Evolutionary conservation across 805 yeast genomes (phyloP).

Genomic region (Dipodascus geniculatus): DNA sequence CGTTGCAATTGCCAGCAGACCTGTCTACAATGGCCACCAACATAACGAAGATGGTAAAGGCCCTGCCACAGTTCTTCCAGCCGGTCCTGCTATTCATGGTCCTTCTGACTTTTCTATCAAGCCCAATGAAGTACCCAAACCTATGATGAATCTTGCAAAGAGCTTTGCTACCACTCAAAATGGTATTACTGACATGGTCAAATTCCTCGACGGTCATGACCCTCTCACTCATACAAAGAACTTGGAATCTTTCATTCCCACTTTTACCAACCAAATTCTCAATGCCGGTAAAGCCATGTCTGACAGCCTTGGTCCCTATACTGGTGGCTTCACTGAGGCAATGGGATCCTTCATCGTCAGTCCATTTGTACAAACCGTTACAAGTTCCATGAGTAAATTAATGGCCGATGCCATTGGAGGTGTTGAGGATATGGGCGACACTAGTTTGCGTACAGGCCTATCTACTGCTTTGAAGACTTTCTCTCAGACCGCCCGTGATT

Average conservation of each 20-base stretch:
- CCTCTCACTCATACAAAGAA: not conserved
- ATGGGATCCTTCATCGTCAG: not conserved
- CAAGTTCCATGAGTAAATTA: not conserved
- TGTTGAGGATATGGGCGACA: not conserved
- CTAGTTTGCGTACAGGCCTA: not conserved
- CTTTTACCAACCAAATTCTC: not conserved
- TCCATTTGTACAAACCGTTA: not conserved
- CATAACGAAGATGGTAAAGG: no score
- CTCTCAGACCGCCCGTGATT: not conserved
- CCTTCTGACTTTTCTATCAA: not conserved
- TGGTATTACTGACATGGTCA: not conserved
- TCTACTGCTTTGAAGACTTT: not conserved
- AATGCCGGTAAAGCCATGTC: not conserved
- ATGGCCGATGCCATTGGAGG: not conserved
- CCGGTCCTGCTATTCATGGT: not conserved
- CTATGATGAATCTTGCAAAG: not conserved
- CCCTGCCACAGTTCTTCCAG: not conserved
- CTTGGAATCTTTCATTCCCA: not conserved
- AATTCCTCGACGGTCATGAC: not conserved
- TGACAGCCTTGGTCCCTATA: not conserved
- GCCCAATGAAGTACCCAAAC: not conserved
- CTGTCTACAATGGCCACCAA: no score
- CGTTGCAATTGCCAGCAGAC: slow-evolving; percentile 1
- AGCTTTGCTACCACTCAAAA: not conserved
- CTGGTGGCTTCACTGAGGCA: not conserved